Evolutionary conservation across 2,329 filamentous ascomycete species (phyloP), one percentile per base, ranked within the genome.

Genomic region (Talaromyces sp.): DNA sequence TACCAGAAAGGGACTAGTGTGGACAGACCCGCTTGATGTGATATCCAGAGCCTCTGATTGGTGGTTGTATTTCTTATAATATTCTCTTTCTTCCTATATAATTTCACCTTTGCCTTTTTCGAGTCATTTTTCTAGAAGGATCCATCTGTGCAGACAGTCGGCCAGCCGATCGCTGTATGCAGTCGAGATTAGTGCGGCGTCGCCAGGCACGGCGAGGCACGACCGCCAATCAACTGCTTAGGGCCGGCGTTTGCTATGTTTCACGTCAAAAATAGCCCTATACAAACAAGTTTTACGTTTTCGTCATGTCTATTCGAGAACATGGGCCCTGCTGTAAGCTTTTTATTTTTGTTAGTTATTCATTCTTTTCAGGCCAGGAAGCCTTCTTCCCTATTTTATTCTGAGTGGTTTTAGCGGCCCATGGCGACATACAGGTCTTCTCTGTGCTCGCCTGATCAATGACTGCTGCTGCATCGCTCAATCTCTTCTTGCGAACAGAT

Each of bases 221-320:
- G 23, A 56, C 42, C 61, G 52, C 57, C 61, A 59, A 44, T 47
- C 44, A 30, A 30, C 16, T 31, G 42, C 40, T 30, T 33, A 40
- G 36, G 36, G 14, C 27, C 12, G 30, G 14, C 30, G 16, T 31
- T 33, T 23, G 31, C 27, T 54, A 3, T 36, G 61, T 60, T 63
- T 63, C 61, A 60, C 2, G 36, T n/a, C 36, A n/a, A 27, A 28
- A 51, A 51, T 51, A 51, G 18, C 18, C 27, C 44, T n/a, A 40
- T 40, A n/a, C 16, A 40, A 2, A 23, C 23, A 23, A 23, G 23
- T 36, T 36, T 67, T 69, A 69, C 66, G 66, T 61, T 60, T 67
- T 51, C 55, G 18, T 44, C 58, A 63, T 63, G 56, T 61, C 67
- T 70, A 68, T 70, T 70, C 66, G 68, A 62, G 64, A 67, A 68